Evolutionary conservation across 192 early-diverging fungal species (phyloP), one percentile per base, ranked within the genome.

Genomic region (Blastocladiella britannica): DNA sequence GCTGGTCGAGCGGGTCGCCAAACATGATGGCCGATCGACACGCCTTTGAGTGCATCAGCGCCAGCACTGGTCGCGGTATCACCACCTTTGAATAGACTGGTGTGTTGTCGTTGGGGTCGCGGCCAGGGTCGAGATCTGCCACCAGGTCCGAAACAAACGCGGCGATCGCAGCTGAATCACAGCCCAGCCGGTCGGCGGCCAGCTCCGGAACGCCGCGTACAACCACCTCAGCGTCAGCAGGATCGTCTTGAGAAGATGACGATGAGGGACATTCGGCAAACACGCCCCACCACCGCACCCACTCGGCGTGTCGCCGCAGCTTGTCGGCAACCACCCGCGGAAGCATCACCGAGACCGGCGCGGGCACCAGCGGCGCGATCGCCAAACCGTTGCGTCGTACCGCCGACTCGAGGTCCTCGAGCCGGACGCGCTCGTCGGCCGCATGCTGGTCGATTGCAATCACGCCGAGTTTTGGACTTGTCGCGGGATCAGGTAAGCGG

Each of bases 391-490:
- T 18, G 9, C 9, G 9, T 6, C 18, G 8, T 1, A 18, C 31
- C 31, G 31, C 57, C 31, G 58, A 55, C 58, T 78, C 56, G 31
- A 85, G 54, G 25, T 54, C 63, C 62, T 88, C 86, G 22, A 88
- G 62, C 8, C 72, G 62, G 18, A 86, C 70, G 5, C 86, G 72
- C 61, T 88, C 86, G 63, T 88, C 82, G 0, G 82, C 81, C 23
- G 86, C 86, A 69, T 88, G 86, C 63, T 88, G 86, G 58, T 88
- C 86, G 23, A 85, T 66, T 27, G 84, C 58, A 1, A 87, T 28
- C 25, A 55, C 53, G 3, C 52, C 4, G 25, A 8, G 29, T 25
- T 51, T 51, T 24, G 0, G 56, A 29, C 6, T 24, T 22, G 7
- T 26, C 28, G 9, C 20, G 4, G 24, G 60, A 5, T 37, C 31